These are phyloP conservation scores for Corinectria fuckeliana DNA, from an alignment of 2,329 filamentous ascomycete species.

Conservation along the genomic window DNA sequence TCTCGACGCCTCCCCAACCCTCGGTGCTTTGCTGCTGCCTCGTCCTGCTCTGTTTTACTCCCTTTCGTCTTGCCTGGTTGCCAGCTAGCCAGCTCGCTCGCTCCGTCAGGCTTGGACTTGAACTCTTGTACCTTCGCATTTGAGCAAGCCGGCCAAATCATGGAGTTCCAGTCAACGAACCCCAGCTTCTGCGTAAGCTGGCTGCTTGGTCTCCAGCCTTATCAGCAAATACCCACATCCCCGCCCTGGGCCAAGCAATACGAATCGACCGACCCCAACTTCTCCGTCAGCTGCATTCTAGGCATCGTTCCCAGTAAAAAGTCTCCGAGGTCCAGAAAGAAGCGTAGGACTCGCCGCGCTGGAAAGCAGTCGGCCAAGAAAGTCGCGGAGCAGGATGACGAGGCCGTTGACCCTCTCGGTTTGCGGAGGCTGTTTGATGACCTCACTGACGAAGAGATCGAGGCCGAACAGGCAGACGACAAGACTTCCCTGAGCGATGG, in stretches of 20 bases:
- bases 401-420: slow-evolving; percentile 26
- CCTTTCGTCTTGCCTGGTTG: slow-evolving; percentile 6
- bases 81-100: slow-evolving; percentile 20
- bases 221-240: slow-evolving; percentile 28
- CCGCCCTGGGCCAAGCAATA: slow-evolving; percentile 36
- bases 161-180: slow-evolving; percentile 37
- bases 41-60: neutral
- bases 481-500: slow-evolving; percentile 10
- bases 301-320: slow-evolving; percentile 36
- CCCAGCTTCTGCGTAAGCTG: slow-evolving; percentile 40
- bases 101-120: slow-evolving; percentile 17
- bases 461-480: slow-evolving; percentile 15
- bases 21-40: slow-evolving; percentile 9
- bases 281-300: slow-evolving; percentile 40
- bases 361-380: slow-evolving; percentile 14
- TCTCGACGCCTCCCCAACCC: neutral
- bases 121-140: slow-evolving; percentile 26
- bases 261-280: slow-evolving; percentile 37
- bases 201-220: slow-evolving; percentile 37
- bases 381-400: slow-evolving; percentile 7
- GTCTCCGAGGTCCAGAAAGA: slow-evolving; percentile 28
- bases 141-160: slow-evolving; percentile 33
- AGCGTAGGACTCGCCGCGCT: slow-evolving; percentile 26
- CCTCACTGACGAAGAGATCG: slow-evolving; percentile 28
- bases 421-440: slow-evolving; percentile 36